phyloP scores from a whole-genome alignment of 495 filamentous ascomycete species.

The Aspergillus homomorphus region DNA sequence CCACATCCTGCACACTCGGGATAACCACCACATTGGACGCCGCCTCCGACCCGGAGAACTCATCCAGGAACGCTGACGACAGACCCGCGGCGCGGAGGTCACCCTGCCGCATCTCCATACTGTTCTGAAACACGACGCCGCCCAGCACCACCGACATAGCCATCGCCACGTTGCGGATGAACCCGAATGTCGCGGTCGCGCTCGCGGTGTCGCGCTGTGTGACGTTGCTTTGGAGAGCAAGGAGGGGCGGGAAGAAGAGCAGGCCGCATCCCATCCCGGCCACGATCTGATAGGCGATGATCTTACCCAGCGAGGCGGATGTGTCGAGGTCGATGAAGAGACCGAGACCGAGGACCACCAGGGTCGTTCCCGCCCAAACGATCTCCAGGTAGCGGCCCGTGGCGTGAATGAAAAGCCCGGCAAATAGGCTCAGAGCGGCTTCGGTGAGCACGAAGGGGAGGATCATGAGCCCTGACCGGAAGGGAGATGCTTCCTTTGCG shows the following conservation, averaged over 20 bases:
- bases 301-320: slow-evolving; percentile 36
- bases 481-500: slow-evolving; percentile 46
- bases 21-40: slow-evolving; percentile 51
- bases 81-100: slow-evolving; percentile 47
- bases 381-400: slow-evolving; percentile 60
- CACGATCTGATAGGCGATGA: slow-evolving; percentile 58
- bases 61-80: slow-evolving; percentile 28
- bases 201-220: slow-evolving; percentile 67
- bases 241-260: slow-evolving; percentile 61
- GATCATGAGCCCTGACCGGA: slow-evolving; percentile 51
- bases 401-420: slow-evolving; percentile 54
- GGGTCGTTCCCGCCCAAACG: slow-evolving; percentile 46
- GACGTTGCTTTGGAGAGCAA: slow-evolving; percentile 74
- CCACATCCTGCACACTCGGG: slow-evolving; percentile 38
- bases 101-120: slow-evolving; percentile 46
- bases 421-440: slow-evolving; percentile 45
- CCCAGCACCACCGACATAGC: slow-evolving; percentile 74
- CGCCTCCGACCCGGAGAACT: slow-evolving; percentile 48
- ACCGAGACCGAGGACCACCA: slow-evolving; percentile 51
- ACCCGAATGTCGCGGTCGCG: slow-evolving; percentile 72
- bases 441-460: slow-evolving; percentile 52
- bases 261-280: slow-evolving; percentile 53
- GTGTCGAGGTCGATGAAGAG: slow-evolving; percentile 47
- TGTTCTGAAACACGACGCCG: slow-evolving; percentile 71
- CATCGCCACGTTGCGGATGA: slow-evolving; percentile 69